Base-by-base conservation (phyloP, 1,139 yeast genomes). In the Taiozyma sp. region DNA sequence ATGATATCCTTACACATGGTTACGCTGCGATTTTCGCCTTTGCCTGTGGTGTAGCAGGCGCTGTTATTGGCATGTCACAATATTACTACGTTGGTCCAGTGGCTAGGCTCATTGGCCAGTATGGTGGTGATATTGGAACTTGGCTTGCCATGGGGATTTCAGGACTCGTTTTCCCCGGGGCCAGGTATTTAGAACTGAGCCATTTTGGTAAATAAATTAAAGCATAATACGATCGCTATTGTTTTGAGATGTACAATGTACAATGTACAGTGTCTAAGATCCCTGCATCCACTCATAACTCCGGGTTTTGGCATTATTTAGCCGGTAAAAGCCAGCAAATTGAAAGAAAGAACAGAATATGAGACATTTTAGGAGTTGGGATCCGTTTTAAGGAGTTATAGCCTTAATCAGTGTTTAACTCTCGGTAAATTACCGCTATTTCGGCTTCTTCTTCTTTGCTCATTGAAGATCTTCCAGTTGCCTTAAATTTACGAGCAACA, bases 111-210 rank as follows among this genome's bases (percentile, higher is more conserved):
- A 67, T 82, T 19, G 90, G 91, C 8, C 76, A 70, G n/a, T 66
- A 64, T 50, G 92, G 92, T 43, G 91, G 90, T 24, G 96, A 87
- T 63, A 69, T 91, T 45, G 97, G 95, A 38, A 83, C 86, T 79
- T 87, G 93, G 83, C 67, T 90, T 39, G 76, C 88, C 38, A 80
- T 87, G 79, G 95, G 83, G 0, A 83, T 90, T 60, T 73, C 92
- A 8, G 87, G 83, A 0, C 55, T 84, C 4, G 72, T 75, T 0
- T 90, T 84, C 63, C 92, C 96, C 6, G 63, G 73, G 0, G 67
- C 81, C 23, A 74, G 97, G 58, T 85, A 79, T 61, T 59, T 73
- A 48, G 97, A 90, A 64, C 67, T 88, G 57, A 78, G 74, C 61
- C 69, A 65, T 50, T 84, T 72, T 60, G 76, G 75, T 13, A 36